Conservation (phyloP, 257 asterid genomes). For the Forsythia viridissima region DNA sequence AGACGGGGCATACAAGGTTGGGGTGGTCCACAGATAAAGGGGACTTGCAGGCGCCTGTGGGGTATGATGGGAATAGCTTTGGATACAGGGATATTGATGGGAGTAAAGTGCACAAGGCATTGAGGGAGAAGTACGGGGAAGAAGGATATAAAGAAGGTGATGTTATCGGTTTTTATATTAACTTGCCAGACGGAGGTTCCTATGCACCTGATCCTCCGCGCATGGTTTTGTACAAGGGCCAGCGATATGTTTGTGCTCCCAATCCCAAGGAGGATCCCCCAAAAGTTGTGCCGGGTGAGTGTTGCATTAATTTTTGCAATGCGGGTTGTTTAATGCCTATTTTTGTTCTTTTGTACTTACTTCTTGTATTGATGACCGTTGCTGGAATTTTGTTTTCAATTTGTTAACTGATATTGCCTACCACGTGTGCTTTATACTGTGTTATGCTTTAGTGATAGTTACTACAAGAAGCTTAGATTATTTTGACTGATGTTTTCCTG, state of each 20-base stretch:
- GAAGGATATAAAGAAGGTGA: slow-evolving; percentile 91
- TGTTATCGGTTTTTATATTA: slow-evolving; percentile 86
- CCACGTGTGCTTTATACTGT: slow-evolving; percentile 4
- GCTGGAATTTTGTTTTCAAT: neutral
- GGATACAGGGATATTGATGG: slow-evolving; percentile 96
- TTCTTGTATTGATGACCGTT: neutral
- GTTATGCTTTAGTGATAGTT: slow-evolving; percentile 1
- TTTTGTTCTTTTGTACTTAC: neutral
- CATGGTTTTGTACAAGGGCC: slow-evolving; percentile 93
- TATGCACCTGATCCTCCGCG: slow-evolving; percentile 72
- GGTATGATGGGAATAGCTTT: slow-evolving; percentile 89
- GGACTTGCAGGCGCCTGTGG: slow-evolving; percentile 97
- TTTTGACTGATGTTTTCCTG: neutral
- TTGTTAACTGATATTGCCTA: neutral
- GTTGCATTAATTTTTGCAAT: slow-evolving; percentile 1
- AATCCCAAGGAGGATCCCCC: slow-evolving; percentile 78
- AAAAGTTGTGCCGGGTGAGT: slow-evolving; percentile 81
- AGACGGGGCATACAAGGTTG: slow-evolving; percentile 85
- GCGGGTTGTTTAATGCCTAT: neutral
- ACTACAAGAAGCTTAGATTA: neutral
- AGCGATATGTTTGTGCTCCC: slow-evolving; percentile 67
- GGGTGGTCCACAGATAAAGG: slow-evolving; percentile 98
- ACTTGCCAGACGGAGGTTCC: slow-evolving; percentile 71
- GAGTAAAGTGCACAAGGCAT: slow-evolving; percentile 87
- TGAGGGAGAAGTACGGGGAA: slow-evolving; percentile 80